Conservation (phyloP, 2,329 filamentous ascomycete genomes). For the Ascochyta rabiei region DNA sequence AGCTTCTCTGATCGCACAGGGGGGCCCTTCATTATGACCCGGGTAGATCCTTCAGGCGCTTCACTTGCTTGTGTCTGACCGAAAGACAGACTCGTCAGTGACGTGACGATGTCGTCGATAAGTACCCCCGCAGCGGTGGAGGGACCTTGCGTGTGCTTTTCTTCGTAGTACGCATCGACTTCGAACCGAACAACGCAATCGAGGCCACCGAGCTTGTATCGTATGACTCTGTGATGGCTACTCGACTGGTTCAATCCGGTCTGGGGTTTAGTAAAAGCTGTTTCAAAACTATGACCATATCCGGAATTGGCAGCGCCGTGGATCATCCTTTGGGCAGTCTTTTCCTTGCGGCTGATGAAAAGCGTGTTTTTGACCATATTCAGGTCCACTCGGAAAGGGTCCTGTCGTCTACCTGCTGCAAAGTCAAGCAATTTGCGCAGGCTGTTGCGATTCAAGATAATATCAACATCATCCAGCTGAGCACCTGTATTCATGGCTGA, state of each 20-base stretch:
- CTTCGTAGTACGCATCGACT: conserved; percentile 28
- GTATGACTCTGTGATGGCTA: conserved; percentile 27
- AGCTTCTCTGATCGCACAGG: conserved; percentile 12
- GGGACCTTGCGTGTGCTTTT: neutral
- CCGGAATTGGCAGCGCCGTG: conserved; percentile 22
- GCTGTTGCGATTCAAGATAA: conserved; percentile 27
- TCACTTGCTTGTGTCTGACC: no score
- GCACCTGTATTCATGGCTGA: conserved; percentile 21
- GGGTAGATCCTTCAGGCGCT: neutral
- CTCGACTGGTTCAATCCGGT: conserved; percentile 21
- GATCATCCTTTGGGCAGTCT: conserved; percentile 20
- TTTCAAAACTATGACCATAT: conserved; percentile 44
- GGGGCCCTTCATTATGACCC: conserved; percentile 10
- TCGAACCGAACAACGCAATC: conserved; percentile 27
- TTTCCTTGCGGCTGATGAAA: conserved; percentile 41
- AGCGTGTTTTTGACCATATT: conserved; percentile 42
- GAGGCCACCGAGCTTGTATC: conserved; percentile 24
- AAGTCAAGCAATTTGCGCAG: conserved; percentile 27
- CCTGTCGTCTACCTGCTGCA: conserved; percentile 22
- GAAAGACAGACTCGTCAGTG: no score
- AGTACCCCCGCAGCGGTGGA: neutral
- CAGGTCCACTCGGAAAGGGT: conserved; percentile 42
- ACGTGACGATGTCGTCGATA: no score
- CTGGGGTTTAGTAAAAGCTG: conserved; percentile 28
- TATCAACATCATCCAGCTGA: conserved; percentile 20